phyloP scores from a whole-genome alignment of 2,329 filamentous ascomycete species.

The Colletotrichum acutatum region DNA sequence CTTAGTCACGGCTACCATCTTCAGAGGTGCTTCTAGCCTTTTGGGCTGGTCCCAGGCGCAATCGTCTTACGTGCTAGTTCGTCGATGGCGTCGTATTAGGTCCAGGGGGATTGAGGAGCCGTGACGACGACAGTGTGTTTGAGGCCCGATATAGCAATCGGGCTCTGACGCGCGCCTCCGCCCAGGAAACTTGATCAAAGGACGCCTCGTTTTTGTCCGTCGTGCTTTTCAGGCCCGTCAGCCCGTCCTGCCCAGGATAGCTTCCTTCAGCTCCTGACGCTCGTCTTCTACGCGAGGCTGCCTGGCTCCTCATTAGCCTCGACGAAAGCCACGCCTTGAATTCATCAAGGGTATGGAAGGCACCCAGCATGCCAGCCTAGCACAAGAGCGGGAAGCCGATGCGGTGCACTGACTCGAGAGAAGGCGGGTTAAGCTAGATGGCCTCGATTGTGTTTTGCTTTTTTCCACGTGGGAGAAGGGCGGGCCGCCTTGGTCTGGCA shows the following conservation, averaged over 20 bases:
- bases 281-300: background rate
- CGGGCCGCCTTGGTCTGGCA: constrained; percentile 1
- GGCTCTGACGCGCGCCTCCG: background rate
- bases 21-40: background rate
- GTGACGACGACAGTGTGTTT: background rate
- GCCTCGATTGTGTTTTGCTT: background rate
- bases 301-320: background rate
- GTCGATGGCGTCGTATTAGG: background rate
- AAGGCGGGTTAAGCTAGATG: background rate
- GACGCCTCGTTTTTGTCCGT: background rate
- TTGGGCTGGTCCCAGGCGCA: background rate
- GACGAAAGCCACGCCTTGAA: background rate
- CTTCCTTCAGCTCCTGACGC: background rate
- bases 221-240: background rate
- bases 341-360: background rate
- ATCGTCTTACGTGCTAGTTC: background rate
- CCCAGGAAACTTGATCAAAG: background rate
- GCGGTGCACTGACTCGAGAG: constrained; percentile 1
- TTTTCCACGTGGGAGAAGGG: background rate
- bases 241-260: background rate
- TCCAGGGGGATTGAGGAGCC: background rate
- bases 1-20: background rate
- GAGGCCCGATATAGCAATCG: constrained; percentile 6
- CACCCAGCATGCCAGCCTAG: background rate
- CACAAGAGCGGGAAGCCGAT: background rate